These are phyloP conservation scores for Syzygium aqueum DNA, from an alignment of 345 rosid species.

Conservation along the genomic window DNA sequence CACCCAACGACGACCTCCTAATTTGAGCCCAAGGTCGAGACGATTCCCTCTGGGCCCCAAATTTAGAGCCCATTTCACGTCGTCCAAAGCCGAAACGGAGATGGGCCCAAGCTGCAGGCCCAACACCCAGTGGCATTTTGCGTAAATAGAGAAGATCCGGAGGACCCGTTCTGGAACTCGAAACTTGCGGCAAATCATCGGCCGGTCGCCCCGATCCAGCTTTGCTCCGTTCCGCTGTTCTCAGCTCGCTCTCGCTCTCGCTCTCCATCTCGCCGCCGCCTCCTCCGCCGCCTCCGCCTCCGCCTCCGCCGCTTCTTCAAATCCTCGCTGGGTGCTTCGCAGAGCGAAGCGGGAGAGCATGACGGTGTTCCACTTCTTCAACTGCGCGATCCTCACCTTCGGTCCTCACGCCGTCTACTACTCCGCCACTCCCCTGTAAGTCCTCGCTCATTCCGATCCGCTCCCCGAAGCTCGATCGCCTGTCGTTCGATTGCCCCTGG, in stretches of 20 bases:
- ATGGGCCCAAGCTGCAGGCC: background rate
- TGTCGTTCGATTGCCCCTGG: background rate
- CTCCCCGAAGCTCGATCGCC: background rate
- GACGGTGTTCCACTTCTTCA: constrained; percentile 97
- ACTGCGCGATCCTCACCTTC: constrained; percentile 95
- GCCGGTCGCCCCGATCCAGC: background rate
- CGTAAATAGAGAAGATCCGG: background rate
- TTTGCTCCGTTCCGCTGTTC: background rate
- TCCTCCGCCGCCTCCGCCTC: background rate
- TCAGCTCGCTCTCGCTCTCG: background rate
- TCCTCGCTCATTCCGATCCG: background rate
- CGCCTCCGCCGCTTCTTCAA: background rate
- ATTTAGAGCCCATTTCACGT: background rate
- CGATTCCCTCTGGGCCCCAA: background rate
- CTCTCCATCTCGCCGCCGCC: background rate
- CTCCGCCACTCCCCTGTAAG: constrained; percentile 94
- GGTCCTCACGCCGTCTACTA: constrained; percentile 99
- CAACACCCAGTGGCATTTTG: background rate
- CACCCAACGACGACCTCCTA: background rate
- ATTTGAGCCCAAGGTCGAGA: background rate
- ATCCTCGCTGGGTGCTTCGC: background rate
- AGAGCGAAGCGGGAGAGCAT: constrained; percentile 12
- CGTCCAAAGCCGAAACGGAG: background rate
- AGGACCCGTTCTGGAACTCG: background rate
- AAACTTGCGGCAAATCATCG: background rate